Conservation (phyloP, 2,329 filamentous ascomycete species). For the Pseudogymnoascus sp. region DNA sequence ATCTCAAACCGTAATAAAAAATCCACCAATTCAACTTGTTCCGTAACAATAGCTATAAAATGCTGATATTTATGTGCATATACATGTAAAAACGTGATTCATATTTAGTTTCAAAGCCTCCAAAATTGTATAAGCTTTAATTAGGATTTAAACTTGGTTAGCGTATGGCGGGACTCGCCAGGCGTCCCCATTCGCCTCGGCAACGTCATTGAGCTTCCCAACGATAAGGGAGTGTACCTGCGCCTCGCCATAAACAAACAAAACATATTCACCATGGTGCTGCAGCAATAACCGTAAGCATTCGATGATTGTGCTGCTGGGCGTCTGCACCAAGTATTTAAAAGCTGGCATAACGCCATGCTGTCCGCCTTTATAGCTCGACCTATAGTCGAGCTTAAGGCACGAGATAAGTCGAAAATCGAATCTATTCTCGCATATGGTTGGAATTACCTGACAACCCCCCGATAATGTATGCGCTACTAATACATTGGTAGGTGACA, state of each 20-base stretch:
- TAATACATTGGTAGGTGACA: constrained; percentile 55
- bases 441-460: constrained; percentile 32
- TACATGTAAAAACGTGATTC: neutral
- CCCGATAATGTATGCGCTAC: neutral
- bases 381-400: constrained; percentile 92
- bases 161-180: neutral
- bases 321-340: neutral
- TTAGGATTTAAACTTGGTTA: neutral
- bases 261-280: neutral
- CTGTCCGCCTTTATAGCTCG: constrained; percentile 95
- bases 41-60: neutral
- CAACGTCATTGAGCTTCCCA: constrained; percentile 4
- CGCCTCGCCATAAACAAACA: neutral
- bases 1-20: too few species aligned
- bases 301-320: neutral
- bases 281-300: neutral
- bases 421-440: constrained; percentile 90
- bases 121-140: neutral
- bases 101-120: neutral
- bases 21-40: neutral
- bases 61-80: neutral
- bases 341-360: constrained; percentile 49
- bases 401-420: constrained; percentile 92
- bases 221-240: constrained; percentile 2
- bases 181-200: neutral